Base-by-base conservation (phyloP, 441 rosid genomes). In the Biscutella laevigata region DNA sequence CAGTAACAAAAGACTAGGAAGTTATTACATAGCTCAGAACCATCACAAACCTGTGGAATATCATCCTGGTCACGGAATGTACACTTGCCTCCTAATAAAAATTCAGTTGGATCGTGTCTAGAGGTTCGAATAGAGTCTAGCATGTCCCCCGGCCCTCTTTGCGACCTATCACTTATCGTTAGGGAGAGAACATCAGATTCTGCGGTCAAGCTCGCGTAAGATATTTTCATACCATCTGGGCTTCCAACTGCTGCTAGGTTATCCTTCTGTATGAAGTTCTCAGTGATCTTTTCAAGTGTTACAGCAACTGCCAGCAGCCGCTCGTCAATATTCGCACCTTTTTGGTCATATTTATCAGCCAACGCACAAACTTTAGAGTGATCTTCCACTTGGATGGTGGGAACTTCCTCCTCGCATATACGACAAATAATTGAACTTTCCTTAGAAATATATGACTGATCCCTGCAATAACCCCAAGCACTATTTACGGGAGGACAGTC, bases 381-480 rank as follows among this genome's bases (percentile, higher is more conserved):
- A 51, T 80, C 86, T 74, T 85, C 88, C 49, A 91, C 83, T 29
- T 77, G 62, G 54, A 61, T 73, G 38, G 91, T 85, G 38, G 79
- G 81, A 68, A 91, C 86, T 66, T 85, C 87, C 72, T 83, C 94
- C 78, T 88, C 98, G 47, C 95, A 91, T 66, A 91, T 91, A 55
- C 98, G 94, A 55, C 96, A 91, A 30, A 91, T 80, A 33, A 91
- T 88, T 44, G 91, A 81, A 66, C 64, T 71, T 22, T 77, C 96
- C 34, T 82, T 88, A 38, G 72, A 51, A 64, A 69, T 40, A 72
- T 59, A 74, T 34, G 72, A 78, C 43, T 83, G 87, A 51, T 81
- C 81, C 19, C 83, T 86, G 95, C 96, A 85, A 52, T 77, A 57
- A 77, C 96, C 94, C 96, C 95, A 91, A 58, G 91, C 81, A 65